Evolutionary conservation across 2,329 filamentous ascomycete species (phyloP).

Genomic region (Cercospora canescens): DNA sequence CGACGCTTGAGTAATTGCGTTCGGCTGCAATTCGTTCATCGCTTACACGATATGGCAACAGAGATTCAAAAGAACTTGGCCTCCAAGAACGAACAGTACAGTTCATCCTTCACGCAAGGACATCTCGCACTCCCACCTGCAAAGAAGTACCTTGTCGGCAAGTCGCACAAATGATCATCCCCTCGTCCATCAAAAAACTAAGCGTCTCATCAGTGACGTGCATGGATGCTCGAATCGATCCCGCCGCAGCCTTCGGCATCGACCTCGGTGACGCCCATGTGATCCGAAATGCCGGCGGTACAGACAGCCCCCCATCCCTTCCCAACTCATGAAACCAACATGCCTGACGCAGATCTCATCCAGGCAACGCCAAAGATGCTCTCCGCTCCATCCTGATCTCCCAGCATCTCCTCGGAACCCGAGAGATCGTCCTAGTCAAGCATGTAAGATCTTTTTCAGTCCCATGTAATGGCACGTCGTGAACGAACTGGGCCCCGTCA

Average conservation of each 20-base stretch:
- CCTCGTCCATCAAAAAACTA: background rate
- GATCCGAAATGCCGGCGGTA: conserved; percentile 62
- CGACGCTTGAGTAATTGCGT: background rate
- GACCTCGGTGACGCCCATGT: conserved; percentile 72
- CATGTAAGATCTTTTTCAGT: conserved; percentile 32
- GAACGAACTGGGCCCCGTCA: background rate
- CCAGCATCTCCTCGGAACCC: conserved; percentile 74
- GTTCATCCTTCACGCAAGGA: conserved; percentile 63
- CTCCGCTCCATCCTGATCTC: conserved; percentile 76
- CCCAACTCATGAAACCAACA: background rate
- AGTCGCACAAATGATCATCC: conserved; percentile 18
- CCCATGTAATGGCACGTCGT: background rate
- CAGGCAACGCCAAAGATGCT: conserved; percentile 58
- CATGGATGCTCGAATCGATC: conserved; percentile 76
- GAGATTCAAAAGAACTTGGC: conserved; percentile 57
- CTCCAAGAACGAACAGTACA: conserved; percentile 59
- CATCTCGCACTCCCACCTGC: conserved; percentile 67
- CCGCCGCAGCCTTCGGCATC: conserved; percentile 68
- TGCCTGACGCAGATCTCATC: background rate
- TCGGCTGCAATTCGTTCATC: background rate
- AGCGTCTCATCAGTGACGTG: conserved; percentile 60
- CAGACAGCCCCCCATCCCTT: background rate
- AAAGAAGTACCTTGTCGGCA: conserved; percentile 67
- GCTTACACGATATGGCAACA: conserved; percentile 40
- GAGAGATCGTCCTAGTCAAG: conserved; percentile 73